Evolutionary conservation across 768 basidiomycete genomes (phyloP), one percentile per base, ranked within the genome.

Genomic region (Amyloporia xantha): DNA sequence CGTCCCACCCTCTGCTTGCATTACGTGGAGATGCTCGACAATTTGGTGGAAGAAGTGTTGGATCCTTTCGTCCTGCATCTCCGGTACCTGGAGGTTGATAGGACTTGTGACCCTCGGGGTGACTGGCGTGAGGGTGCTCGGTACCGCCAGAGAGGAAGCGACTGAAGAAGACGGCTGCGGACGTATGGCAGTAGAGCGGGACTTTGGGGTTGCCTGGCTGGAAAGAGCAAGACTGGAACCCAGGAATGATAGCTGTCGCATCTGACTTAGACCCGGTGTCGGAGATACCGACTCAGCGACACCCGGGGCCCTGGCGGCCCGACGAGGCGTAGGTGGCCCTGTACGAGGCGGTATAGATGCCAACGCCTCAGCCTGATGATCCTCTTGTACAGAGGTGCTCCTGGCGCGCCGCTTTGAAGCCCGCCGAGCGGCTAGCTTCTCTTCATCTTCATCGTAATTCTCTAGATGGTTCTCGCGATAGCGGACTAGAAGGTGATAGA

Each of bases 41-140:
- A 93, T 82, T 63, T 94, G 88, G 47, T 86, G 75, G 66, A 93
- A 89, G 69, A 94, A 94, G 40, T 79, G 68, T 55, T 91, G 88
- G 58, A 95, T 80, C 39, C 78, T 81, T 45, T 79, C 79, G 58
- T 92, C 84, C 56, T 84, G 75, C 24, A 86, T 69, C 48, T 84
- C 77, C 0, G 90, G 86, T 15, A 82, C 72, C 23, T 77, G 48
- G 15, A 51, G 41, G 12, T 41, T 28, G 4, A 50, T 40, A 41
- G 47, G 24, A 19, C 41, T 36, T 19, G 51, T 19, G 23, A 33
- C 26, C 11, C 24, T 41, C 5, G 48, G 48, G 10, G 48, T 35
- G 25, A 17, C 28, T 24, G 23, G 27, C 11, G 35, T 40, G 47
- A 33, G 36, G 45, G 23, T 49, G 45, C 2, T 42, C 30, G 45